Base-by-base conservation (phyloP, 2,329 filamentous ascomycete species). In the Sphaerulina musiva region DNA sequence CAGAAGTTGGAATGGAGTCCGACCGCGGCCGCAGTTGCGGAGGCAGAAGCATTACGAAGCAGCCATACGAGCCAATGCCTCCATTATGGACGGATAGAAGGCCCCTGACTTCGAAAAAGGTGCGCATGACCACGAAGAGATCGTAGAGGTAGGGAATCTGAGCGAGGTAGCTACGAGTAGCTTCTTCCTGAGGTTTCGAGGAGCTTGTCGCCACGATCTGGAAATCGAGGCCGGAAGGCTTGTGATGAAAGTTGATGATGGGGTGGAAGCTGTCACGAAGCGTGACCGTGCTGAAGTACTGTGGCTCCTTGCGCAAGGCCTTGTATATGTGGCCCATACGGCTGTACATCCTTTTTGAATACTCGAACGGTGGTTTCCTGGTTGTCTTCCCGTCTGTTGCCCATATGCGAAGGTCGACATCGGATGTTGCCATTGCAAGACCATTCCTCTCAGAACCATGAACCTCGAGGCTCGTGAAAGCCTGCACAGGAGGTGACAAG, bases 41-140 rank as follows among this genome's bases (percentile, higher is more conserved):
- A 4, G 79, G 78, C 11, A 79, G 76, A 14, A 83, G 66, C 72
- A 83, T 78, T 69, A 82, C 78, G 62, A 81, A 74, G 8, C 82
- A 68, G 10, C 74, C 70, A 62, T 83, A 81, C 0, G 79, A 76
- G 12, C 74, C 75, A 34, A 83, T 66, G 1, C 79, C 78, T n/a
- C 75, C 75, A 2, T 66, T 62, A 51, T 69, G 73, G 14, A 76
- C 72, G 49, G 78, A 74, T 32, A 73, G 72, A 2, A 84, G 64
- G 23, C 72, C 73, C 39, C 78, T 74, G 20, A 77, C 69, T 48
- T 78, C 72, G 40, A 85, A 69, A 12, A 75, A 69, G 47, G 76
- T 70, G 58, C 78, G 79, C 26, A 80, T 54, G 9, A 78, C 62
- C 31, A 72, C 67, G 62, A 78, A 83, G 7, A 84, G 57, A 8